Conservation (phyloP, 768 basidiomycete species). For the Russula emetica region DNA sequence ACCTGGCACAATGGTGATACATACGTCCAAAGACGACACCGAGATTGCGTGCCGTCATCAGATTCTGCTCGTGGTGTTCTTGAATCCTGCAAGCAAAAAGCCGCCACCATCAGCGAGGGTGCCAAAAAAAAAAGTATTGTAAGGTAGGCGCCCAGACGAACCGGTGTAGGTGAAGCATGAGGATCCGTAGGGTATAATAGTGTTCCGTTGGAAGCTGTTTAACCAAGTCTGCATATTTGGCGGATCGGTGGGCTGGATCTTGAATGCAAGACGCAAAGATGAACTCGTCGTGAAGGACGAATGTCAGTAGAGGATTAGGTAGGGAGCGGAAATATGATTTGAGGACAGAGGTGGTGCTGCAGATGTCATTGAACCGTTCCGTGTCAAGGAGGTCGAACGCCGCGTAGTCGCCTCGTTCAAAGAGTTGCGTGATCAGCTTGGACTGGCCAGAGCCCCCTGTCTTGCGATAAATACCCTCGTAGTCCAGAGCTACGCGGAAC, state of each 20-base stretch:
- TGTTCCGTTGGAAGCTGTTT: conserved; percentile 80
- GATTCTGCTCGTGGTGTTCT: conserved; percentile 64
- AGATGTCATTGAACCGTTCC: conserved; percentile 95
- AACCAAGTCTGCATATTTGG: conserved; percentile 62
- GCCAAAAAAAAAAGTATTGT: conserved; percentile 8
- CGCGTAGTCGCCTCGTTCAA: conserved; percentile 86
- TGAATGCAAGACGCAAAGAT: conserved; percentile 68
- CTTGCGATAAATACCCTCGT: conserved; percentile 98
- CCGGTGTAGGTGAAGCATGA: conserved; percentile 89
- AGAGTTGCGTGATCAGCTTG: conserved; percentile 89
- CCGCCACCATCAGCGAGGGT: conserved; percentile 11
- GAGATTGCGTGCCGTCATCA: conserved; percentile 92
- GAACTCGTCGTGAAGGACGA: conserved; percentile 87
- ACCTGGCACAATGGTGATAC: conserved; percentile 35
- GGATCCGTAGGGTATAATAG: conserved; percentile 72
- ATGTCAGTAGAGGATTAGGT: conserved; percentile 86
- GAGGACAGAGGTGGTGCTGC: conserved; percentile 92
- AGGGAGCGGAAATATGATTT: conserved; percentile 96
- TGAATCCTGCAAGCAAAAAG: conserved; percentile 46
- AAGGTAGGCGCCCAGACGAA: conserved; percentile 38
- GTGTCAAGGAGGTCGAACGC: conserved; percentile 84
- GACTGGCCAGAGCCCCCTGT: conserved; percentile 90
- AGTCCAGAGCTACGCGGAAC: conserved; percentile 66
- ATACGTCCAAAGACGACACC: conserved; percentile 98
- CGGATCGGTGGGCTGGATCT: conserved; percentile 57